phyloP scores from a whole-genome alignment of 73 alveolate species.

The Paraurostyla sp. region DNA sequence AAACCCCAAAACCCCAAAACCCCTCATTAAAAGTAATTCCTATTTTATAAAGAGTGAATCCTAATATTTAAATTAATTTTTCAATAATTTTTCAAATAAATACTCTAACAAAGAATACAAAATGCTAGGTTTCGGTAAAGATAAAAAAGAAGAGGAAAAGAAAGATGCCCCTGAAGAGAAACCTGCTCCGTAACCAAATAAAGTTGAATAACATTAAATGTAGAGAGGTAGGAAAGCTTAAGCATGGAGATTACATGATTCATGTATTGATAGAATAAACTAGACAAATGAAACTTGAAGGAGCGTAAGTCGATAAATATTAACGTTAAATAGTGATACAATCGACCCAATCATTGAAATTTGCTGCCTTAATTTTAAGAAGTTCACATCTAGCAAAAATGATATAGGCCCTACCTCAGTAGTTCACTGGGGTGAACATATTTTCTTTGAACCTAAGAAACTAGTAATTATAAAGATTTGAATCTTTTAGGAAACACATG shows the following conservation, averaged over 20 bases:
- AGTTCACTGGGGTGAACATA: constrained; percentile 82
- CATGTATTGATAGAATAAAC: constrained; percentile 81
- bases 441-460: constrained; percentile 80
- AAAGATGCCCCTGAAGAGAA: constrained; percentile 24
- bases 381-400: constrained; percentile 75
- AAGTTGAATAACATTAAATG: background rate
- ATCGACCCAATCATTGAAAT: constrained; percentile 85
- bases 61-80: no score
- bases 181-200: constrained; percentile 27
- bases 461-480: background rate
- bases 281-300: constrained; percentile 67
- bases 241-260: constrained; percentile 70
- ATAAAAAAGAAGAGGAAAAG: no score
- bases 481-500: constrained; percentile 15
- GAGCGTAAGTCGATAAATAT: constrained; percentile 31
- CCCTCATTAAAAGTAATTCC: no score
- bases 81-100: no score
- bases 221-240: constrained; percentile 68
- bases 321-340: constrained; percentile 51
- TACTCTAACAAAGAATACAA: no score
- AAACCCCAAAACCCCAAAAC: no score
- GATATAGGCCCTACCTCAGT: constrained; percentile 75
- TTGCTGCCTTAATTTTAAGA: constrained; percentile 59
- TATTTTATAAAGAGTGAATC: no score
- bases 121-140: no score